Base-by-base conservation (phyloP, 768 basidiomycete genomes). In the Serendipita sp. region DNA sequence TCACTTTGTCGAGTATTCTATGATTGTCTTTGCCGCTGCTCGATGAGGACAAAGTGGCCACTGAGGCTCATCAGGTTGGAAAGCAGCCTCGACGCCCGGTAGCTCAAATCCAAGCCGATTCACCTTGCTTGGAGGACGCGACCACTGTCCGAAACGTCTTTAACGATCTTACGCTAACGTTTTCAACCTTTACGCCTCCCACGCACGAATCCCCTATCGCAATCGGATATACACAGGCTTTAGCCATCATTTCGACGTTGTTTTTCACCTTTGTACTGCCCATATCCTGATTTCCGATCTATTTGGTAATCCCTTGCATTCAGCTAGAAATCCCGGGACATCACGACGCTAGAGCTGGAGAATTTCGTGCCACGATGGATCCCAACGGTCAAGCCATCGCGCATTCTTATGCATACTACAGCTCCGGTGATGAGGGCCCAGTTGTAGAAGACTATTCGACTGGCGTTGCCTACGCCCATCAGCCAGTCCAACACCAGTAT, bases 81-180 rank as follows among this genome's bases (percentile, higher is more conserved):
- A 32, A 53, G 48, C 16, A 53, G 18, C 48, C 18, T 32, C 48
- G 48, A 53, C 48, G 48, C 18, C 48, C 16, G 32, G n/a, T 53
- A 53, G 48, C 48, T 7, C 48, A 32, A 5, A 41, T 16, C 48
- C 18, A 53, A 16, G 18, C 48, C 18, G 32, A 53, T 32, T n/a
- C 48, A n/a, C 16, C 48, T 53, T 7, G 7, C 7, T 24, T 7
- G 32, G 16, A 53, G n/a, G 16, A 7, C 18, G 48, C 18, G n/a
- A 32, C 16, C n/a, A 32, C n/a, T 32, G 56, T 35, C 56, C 28
- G 56, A 18, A 51, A 60, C 56, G 56, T 35, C 28, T n/a, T 60
- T 60, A 3, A 60, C 56, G 56, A 60, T n/a, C 35, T 60, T 28
- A 60, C 56, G 56, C 56, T 60, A 30, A 60, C 56, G 56, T 2